Evolutionary conservation across 805 yeast genomes (phyloP).

Genomic region (Wickerhamiella sergipiensis): DNA sequence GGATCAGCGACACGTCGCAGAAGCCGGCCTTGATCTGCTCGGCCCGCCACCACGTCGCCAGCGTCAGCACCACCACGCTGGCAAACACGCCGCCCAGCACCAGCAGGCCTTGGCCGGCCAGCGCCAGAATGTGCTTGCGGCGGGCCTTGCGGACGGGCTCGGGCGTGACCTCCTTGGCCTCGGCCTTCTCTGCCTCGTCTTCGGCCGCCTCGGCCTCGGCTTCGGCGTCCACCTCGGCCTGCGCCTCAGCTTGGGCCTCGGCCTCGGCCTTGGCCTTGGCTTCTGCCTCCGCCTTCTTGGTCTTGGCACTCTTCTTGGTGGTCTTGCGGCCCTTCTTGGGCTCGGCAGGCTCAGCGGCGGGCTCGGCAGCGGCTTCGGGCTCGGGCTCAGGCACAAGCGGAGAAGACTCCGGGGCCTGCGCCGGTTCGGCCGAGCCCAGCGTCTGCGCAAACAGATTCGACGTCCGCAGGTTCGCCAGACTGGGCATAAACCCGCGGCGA

Average conservation of each 20-base stretch:
- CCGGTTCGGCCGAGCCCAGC: conserved; percentile 7
- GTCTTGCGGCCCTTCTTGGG: not conserved
- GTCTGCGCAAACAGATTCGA: conserved; percentile 12
- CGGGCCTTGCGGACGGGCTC: not conserved
- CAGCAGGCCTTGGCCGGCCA: conserved; percentile 1
- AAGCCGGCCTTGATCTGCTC: not conserved
- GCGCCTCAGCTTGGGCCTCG: not conserved
- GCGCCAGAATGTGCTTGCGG: not conserved
- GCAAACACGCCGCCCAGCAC: conserved; percentile 1
- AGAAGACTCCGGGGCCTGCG: not conserved
- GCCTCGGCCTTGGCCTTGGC: conserved; percentile 2
- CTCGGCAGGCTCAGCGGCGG: not conserved
- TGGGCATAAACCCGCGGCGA: conserved; percentile 10
- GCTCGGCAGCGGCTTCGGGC: not conserved
- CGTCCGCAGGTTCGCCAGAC: conserved; percentile 8
- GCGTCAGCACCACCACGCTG: conserved; percentile 3
- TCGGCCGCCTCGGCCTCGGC: not conserved
- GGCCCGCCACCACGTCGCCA: not conserved
- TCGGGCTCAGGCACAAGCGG: not conserved
- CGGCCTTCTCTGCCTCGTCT: conserved; percentile 1
- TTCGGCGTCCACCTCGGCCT: not conserved
- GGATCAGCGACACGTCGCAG: not conserved
- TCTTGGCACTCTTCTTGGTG: not conserved
- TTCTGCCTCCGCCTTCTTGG: conserved; percentile 3
- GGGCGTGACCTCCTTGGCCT: not conserved